phyloP scores from a whole-genome alignment of 495 filamentous ascomycete species.

The Letharia lupina region DNA sequence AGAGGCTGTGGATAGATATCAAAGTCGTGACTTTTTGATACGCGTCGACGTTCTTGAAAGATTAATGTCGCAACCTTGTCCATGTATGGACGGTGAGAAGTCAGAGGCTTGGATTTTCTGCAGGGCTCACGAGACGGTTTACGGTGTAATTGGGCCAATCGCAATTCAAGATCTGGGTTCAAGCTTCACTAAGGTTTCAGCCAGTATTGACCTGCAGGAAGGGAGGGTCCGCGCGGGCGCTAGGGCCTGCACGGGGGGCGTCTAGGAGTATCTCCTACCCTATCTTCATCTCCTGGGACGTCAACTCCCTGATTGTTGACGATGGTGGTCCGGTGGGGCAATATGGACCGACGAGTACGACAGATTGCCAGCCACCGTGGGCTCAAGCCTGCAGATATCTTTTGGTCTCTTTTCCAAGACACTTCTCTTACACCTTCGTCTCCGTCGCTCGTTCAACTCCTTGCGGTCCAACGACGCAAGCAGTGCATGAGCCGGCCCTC shows the following conservation, averaged over 20 bases:
- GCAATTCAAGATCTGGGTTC: neutral
- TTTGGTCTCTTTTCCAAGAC: neutral
- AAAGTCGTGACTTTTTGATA: neutral
- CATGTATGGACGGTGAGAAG: neutral
- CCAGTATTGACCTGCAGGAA: neutral
- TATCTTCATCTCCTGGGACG: neutral
- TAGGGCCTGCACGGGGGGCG: neutral
- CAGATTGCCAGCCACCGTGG: neutral
- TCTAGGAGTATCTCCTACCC: neutral
- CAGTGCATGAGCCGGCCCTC: neutral
- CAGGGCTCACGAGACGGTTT: neutral
- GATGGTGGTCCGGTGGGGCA: neutral
- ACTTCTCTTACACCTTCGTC: neutral
- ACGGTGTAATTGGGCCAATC: too few species aligned
- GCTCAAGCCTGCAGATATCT: neutral
- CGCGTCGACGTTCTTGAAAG: neutral
- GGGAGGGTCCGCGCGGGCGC: constrained; percentile 1
- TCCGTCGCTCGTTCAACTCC: neutral
- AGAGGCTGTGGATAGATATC: neutral
- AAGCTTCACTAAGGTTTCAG: neutral
- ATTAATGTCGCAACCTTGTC: neutral
- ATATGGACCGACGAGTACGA: neutral
- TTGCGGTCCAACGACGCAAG: neutral
- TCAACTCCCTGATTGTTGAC: neutral
- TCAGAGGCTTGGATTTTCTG: neutral